Base-by-base conservation (phyloP, 2,329 filamentous ascomycete genomes). In the Penicillium sp. region DNA sequence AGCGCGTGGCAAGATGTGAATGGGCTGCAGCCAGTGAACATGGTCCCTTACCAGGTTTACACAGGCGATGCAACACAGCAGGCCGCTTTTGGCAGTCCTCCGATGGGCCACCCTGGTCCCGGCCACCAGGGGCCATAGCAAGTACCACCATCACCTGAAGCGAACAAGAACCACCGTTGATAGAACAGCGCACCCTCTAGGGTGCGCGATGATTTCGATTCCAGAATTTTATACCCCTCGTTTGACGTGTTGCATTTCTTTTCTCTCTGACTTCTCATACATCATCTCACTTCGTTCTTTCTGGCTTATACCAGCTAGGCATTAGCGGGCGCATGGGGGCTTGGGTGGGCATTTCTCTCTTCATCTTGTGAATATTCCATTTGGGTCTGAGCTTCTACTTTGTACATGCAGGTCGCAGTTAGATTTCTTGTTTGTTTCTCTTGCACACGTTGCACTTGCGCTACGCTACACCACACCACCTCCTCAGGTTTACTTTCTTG, bases 271-370 rank as follows among this genome's bases (percentile, higher is more conserved):
- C 54, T 19, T 46, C 19, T n/a, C 44, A 46, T 46, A 15, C 44
- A 26, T 46, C 19, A 46, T 46, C 17, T 17, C 3, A 15, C 17
- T n/a, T 46, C 23, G 7, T 31, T 41, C 35, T 41, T 41, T 41
- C 35, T 41, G 35, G 21, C 15, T 31, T 45, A 38, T 51, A 51
- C 70, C 67, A 71, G 71, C 70, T 74, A 67, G 67, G 74, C 71
- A 75, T 76, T 73, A 76, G 74, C 73, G 73, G 74, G 74, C 74
- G 74, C 73, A 74, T 70, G 70, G 67, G 62, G 19, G 30, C 38
- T 71, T 66, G 71, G 72, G 72, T 69, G 74, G 74, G 74, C 70
- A 73, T 73, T 56, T 63, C 26, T 70, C 62, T 62, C 60, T 66
- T 58, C 61, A 48, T 62, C 52, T 53, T 49, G 48, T 21, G 21